phyloP scores from a whole-genome alignment of 768 basidiomycete genomes.

The Coprinellus micaceus region DNA sequence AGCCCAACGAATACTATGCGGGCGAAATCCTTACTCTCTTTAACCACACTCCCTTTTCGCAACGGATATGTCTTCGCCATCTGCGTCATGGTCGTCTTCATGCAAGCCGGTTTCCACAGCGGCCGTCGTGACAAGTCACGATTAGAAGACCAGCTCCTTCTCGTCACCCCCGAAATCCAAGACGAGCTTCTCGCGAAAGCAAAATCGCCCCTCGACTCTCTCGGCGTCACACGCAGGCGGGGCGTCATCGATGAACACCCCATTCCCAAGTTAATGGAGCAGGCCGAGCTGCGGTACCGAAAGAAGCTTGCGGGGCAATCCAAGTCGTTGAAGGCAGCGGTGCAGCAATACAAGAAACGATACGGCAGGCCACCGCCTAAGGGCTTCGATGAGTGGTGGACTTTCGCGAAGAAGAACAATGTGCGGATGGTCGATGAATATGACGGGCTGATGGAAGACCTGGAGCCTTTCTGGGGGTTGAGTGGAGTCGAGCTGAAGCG shows the following conservation, averaged over 20 bases:
- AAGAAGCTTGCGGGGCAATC: conserved; percentile 63
- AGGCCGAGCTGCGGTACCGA: conserved; percentile 64
- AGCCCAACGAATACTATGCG: neutral
- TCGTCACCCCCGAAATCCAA: neutral
- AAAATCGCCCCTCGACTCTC: neutral
- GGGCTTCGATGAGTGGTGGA: conserved; percentile 85
- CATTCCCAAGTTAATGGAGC: conserved; percentile 70
- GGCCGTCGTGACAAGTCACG: conserved; percentile 17
- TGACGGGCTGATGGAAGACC: conserved; percentile 61
- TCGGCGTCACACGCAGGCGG: conserved; percentile 1
- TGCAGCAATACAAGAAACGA: conserved; percentile 66
- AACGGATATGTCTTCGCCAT: conserved; percentile 40
- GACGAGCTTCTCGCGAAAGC: neutral
- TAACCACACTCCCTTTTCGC: conserved; percentile 9
- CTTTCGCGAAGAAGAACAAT: conserved; percentile 60
- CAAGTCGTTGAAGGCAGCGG: conserved; percentile 66
- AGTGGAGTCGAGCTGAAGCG: conserved; percentile 59
- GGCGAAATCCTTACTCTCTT: conserved; percentile 7
- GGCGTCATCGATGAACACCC: conserved; percentile 47
- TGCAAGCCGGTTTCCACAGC: conserved; percentile 46
- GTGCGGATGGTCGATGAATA: conserved; percentile 82
- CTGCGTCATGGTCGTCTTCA: conserved; percentile 43
- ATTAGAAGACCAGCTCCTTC: neutral
- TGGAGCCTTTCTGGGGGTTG: conserved; percentile 74
- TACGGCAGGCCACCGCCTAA: conserved; percentile 71